Evolutionary conservation across 2,329 filamentous ascomycete species (phyloP).

Genomic region (Talaromyces rugulosus): DNA sequence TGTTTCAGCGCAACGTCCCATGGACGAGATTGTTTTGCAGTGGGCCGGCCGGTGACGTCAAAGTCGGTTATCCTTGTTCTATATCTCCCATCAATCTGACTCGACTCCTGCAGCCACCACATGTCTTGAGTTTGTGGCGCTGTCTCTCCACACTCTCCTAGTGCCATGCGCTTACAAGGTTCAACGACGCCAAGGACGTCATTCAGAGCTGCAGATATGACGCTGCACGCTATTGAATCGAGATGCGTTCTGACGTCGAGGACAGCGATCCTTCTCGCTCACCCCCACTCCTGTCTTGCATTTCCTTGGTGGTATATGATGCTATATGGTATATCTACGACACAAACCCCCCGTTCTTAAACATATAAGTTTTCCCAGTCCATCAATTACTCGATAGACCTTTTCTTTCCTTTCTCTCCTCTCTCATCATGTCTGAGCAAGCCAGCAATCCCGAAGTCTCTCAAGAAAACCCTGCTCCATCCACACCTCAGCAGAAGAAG

Average conservation of each 20-base stretch:
- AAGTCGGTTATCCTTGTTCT: neutral
- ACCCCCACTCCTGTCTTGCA: neutral
- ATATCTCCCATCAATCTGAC: too few relatives aligned
- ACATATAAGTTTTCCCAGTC: conserved; percentile 1
- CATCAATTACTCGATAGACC: neutral
- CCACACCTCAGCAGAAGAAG: conserved; percentile 19
- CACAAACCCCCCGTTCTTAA: neutral
- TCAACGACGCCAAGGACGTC: neutral
- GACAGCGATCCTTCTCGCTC: neutral
- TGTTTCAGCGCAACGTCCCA: neutral
- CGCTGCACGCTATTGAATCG: neutral
- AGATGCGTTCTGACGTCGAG: neutral
- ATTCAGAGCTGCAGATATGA: neutral
- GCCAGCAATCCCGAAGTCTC: conserved; percentile 3
- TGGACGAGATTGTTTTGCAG: neutral
- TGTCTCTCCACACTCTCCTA: neutral
- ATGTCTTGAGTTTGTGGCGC: neutral
- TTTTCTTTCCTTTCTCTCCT: neutral
- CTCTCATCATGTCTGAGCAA: conserved; percentile 12
- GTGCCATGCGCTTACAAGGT: too few relatives aligned
- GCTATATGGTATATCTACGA: neutral
- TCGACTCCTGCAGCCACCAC: neutral
- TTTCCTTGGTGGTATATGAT: neutral
- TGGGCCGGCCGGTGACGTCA: neutral
- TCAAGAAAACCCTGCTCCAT: conserved; percentile 9